Evolutionary conservation across 2,329 filamentous ascomycete genomes (phyloP).

Genomic region (Hypoxylon sp.): DNA sequence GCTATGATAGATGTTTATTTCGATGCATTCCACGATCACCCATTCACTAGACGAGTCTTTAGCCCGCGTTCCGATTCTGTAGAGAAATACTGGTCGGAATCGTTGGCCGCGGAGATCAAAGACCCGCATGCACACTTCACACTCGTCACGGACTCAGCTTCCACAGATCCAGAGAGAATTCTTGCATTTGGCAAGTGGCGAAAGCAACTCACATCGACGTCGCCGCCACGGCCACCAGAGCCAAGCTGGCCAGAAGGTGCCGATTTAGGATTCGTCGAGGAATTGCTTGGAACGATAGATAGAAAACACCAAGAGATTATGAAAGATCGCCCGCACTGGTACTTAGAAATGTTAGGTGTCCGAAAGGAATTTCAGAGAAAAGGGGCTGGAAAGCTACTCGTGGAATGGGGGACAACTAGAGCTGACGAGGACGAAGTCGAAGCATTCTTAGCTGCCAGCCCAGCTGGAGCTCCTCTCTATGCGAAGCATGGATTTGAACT

Average conservation of each 20-base stretch:
- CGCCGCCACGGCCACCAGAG: conserved; percentile 38
- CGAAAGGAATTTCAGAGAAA: conserved; percentile 60
- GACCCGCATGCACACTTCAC: conserved; percentile 35
- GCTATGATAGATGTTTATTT: conserved; percentile 40
- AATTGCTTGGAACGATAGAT: conserved; percentile 60
- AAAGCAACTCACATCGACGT: conserved; percentile 47
- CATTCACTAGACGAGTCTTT: conserved; percentile 30
- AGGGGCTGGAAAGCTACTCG: conserved; percentile 61
- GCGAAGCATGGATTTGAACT: conserved; percentile 63
- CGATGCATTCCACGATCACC: conserved; percentile 45
- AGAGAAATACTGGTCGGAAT: conserved; percentile 27
- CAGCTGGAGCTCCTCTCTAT: conserved; percentile 63
- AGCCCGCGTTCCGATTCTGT: conserved; percentile 13
- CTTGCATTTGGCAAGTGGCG: conserved; percentile 67
- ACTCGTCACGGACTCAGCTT: conserved; percentile 30
- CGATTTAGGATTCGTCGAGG: conserved; percentile 55
- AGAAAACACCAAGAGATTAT: conserved; percentile 58
- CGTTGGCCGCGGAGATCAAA: conserved; percentile 13
- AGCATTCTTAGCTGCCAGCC: conserved; percentile 67
- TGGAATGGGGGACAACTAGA: conserved; percentile 63
- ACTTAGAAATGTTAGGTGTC: conserved; percentile 64
- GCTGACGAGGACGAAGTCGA: conserved; percentile 61
- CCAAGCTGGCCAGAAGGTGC: conserved; percentile 59
- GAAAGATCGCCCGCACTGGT: conserved; percentile 62
- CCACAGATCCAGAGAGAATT: conserved; percentile 46